Conservation (phyloP, 75 land plant species). For the Pinus taeda region DNA sequence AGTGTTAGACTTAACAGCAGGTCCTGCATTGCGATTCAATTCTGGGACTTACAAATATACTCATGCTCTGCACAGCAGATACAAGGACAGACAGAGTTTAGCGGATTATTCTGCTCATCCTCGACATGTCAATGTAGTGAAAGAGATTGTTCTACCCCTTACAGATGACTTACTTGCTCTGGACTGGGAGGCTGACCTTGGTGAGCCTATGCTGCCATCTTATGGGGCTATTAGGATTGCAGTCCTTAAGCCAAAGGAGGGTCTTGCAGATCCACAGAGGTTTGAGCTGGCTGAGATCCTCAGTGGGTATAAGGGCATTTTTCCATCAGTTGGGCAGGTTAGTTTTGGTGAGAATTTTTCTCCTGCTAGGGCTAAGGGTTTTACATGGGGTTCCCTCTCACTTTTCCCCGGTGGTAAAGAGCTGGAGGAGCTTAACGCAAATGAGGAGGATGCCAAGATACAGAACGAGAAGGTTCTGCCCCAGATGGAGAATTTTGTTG, state of each 20-base stretch:
- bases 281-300: constrained; percentile 21
- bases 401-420: constrained; percentile 41
- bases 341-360: constrained; percentile 72
- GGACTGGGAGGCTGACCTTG: constrained; percentile 66
- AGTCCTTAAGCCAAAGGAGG: constrained; percentile 54
- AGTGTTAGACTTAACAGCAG: constrained; percentile 73
- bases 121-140: constrained; percentile 54
- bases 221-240: constrained; percentile 51
- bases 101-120: constrained; percentile 61
- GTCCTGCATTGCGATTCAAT: constrained; percentile 32
- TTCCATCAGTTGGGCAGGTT: constrained; percentile 27
- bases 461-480: constrained; percentile 39
- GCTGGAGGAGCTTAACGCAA: constrained; percentile 36
- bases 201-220: constrained; percentile 2
- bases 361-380: constrained; percentile 75
- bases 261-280: constrained; percentile 15
- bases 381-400: constrained; percentile 39
- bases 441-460: constrained; percentile 23
- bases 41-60: constrained; percentile 46
- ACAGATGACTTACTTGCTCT: constrained; percentile 71
- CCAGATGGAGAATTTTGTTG: constrained; percentile 38
- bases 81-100: constrained; percentile 49
- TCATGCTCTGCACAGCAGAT: constrained; percentile 83
- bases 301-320: constrained; percentile 17
- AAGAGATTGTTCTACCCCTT: constrained; percentile 45